Evolutionary conservation across 805 yeast species (phyloP).

Genomic region (Myxozyma vanderwaltii): DNA sequence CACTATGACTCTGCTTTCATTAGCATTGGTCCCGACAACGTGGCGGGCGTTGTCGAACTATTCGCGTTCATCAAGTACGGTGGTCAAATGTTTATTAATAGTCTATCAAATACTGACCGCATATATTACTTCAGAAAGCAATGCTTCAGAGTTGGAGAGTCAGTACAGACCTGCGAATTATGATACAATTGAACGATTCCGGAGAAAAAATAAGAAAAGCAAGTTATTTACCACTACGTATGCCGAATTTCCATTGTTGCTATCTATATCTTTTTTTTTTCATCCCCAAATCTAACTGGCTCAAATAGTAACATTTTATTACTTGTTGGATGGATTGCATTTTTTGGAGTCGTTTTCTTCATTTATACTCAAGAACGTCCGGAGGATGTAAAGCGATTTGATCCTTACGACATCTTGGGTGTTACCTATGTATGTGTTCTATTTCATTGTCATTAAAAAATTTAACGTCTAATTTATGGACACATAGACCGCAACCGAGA

Average conservation of each 20-base stretch:
- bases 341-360: conserved; percentile 47
- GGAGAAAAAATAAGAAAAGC: conserved; percentile 37
- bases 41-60: conserved; percentile 30
- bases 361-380: conserved; percentile 44
- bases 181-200: conserved; percentile 36
- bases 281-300: not conserved
- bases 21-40: conserved; percentile 69
- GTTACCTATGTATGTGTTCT: conserved; percentile 50
- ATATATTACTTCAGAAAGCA: not conserved
- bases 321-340: conserved; percentile 60
- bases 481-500: conserved; percentile 62
- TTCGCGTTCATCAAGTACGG: not conserved
- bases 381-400: conserved; percentile 55
- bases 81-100: not conserved
- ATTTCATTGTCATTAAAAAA: not conserved
- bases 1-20: conserved; percentile 67
- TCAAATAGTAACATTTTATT: conserved; percentile 40
- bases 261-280: not conserved
- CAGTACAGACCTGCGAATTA: conserved; percentile 32
- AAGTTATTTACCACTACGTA: conserved; percentile 40
- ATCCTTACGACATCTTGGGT: conserved; percentile 87
- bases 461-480: not conserved
- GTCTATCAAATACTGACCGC: not conserved
- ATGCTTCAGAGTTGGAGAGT: conserved; percentile 5
- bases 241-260: conserved; percentile 24